Evolutionary conservation across 2,329 filamentous ascomycete genomes (phyloP), one percentile per base, ranked within the genome.

Genomic region (Gliomastix tumulicola): DNA sequence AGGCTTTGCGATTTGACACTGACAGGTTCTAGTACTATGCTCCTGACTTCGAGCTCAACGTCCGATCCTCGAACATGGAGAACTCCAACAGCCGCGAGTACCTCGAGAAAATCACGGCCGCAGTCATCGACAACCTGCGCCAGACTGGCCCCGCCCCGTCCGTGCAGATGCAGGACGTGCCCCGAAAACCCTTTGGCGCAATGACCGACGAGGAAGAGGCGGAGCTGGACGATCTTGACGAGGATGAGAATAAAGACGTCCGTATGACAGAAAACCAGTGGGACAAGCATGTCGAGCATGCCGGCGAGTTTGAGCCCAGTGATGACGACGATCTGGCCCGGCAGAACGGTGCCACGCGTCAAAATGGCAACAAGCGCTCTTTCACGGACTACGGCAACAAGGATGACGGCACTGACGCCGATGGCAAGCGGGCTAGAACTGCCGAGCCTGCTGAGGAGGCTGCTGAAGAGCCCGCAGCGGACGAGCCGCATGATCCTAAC

Each of bases 11-110:
- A 7, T 28, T 32, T 18, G 15, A 21, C 17, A 16, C n/a, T 15
- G 20, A 25, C 8, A 33, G 9, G 11, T 10, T 16, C 4, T 65
- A 92, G 71, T 94, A 95, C 54, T 98, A 97, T 57, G 87, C 85
- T 12, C 85, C 85, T 7, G 88, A 94, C 49, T 94, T 90, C 50
- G 83, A 88, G 43, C 74, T 98, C 7, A 92, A 96, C 57, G 92
- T 95, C 2, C 81, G 87, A 20, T 74, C 94, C 2, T 85, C 83
- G 11, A 90, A 88, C 43, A 87, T 92, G 66, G 88, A 94, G 53
- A 97, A 96, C 50, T 84, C 88, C 30, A 94, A 95, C 54, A 84
- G 86, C 38, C 71, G 77, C 35, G 79, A 88, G 37, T 90, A 94
- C 46, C 71, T 96, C 4, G 79, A 88, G 30, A 84, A 83, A 50